Percentiles rank a stretch among this genome's conserved stretches.
Evolutionary conservation across 176 grass and related monocot species (phyloP).

Genomic region (Oryza glaberrima): DNA sequence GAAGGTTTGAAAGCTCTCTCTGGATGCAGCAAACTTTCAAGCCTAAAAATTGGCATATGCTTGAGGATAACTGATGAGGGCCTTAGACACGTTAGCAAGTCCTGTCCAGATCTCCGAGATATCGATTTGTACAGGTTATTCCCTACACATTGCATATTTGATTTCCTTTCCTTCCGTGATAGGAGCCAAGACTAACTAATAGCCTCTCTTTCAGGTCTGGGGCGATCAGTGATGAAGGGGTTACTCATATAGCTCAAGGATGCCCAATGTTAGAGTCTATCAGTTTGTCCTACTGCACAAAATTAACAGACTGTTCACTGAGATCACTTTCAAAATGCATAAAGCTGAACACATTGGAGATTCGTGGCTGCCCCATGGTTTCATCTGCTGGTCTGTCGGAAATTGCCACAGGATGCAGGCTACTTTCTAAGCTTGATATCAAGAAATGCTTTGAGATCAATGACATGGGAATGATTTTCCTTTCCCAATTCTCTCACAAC

Average conservation of each 20-base stretch:
- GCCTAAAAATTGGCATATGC: conserved; percentile 86
- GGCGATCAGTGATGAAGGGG: conserved; percentile 70
- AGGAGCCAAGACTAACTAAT: conserved; percentile 21
- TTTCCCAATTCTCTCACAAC: conserved; percentile 72
- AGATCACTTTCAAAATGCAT: conserved; percentile 64
- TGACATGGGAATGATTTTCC: conserved; percentile 72
- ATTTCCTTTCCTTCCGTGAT: neutral
- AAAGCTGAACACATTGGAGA: conserved; percentile 69
- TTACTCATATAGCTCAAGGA: conserved; percentile 59
- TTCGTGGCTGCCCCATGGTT: conserved; percentile 63
- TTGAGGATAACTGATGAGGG: conserved; percentile 78
- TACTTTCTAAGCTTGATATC: conserved; percentile 78
- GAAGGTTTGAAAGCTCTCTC: conserved; percentile 79
- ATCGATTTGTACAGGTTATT: conserved; percentile 81
- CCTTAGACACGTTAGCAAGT: conserved; percentile 62
- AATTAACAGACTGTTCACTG: conserved; percentile 68
- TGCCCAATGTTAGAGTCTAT: conserved; percentile 69
- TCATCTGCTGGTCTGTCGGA: conserved; percentile 60
- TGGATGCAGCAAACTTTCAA: conserved; percentile 63
- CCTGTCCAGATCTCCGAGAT: conserved; percentile 64
- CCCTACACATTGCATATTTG: neutral
- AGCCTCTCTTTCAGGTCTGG: conserved; percentile 55
- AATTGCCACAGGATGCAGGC: conserved; percentile 58
- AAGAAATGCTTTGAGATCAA: conserved; percentile 77
- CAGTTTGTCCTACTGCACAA: conserved; percentile 82